Conservation (phyloP, 768 basidiomycete species). For the Pulveroboletus sp. region DNA sequence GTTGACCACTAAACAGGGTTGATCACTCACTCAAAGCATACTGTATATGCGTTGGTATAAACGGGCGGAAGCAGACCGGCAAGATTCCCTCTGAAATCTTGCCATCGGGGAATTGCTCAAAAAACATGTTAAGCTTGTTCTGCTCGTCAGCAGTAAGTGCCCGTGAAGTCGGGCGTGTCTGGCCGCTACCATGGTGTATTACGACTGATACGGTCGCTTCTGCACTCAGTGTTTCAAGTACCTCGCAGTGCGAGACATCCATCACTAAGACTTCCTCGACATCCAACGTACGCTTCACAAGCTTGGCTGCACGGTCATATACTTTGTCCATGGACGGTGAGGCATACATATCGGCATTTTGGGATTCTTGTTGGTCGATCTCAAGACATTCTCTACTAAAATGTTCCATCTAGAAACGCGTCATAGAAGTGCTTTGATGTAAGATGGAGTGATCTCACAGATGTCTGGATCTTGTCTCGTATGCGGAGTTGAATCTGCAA, state of each 20-base stretch:
- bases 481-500: conserved; percentile 80
- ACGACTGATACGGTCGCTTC: conserved; percentile 65
- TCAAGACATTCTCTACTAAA: conserved; percentile 94
- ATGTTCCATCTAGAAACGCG: conserved; percentile 70
- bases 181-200: conserved; percentile 64
- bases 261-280: conserved; percentile 90
- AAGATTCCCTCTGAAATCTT: conserved; percentile 84
- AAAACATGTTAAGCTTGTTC: conserved; percentile 68
- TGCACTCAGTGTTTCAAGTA: conserved; percentile 60
- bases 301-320: conserved; percentile 84
- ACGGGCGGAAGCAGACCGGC: conserved; percentile 75
- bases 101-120: conserved; percentile 77
- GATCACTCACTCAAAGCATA: conserved; percentile 74
- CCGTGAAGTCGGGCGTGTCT: conserved; percentile 45
- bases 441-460: conserved; percentile 41
- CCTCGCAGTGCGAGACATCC: conserved; percentile 89
- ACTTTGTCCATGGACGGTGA: conserved; percentile 73
- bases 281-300: conserved; percentile 86
- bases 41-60: conserved; percentile 76
- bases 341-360: conserved; percentile 19
- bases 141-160: conserved; percentile 69
- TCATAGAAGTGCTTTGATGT: neutral
- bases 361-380: conserved; percentile 54
- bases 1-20: neutral
- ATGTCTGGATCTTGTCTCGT: conserved; percentile 86